A percentile compares a stretch with the other conserved stretches of the same genome.
These are phyloP conservation scores for Aspergillus ibericus DNA, from an alignment of 2,329 filamentous ascomycete species.

Conservation along the genomic window DNA sequence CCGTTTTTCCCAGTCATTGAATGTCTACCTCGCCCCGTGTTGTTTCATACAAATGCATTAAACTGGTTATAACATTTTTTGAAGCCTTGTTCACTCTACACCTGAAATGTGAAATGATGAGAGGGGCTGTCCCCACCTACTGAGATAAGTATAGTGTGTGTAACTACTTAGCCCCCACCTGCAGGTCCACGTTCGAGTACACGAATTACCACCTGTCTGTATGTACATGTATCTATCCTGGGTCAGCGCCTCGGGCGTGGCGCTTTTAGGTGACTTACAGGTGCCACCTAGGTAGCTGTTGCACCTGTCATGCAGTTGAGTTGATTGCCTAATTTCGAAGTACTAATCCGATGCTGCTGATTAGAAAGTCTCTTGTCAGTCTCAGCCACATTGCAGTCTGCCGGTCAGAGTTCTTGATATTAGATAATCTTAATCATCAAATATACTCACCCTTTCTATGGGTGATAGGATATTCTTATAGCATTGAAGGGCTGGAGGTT, in stretches of 20 bases:
- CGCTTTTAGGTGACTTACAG: background rate
- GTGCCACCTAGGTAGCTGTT: too few relatives aligned
- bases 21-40: background rate
- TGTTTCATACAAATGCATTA: background rate
- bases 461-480: too few relatives aligned
- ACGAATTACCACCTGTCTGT: background rate
- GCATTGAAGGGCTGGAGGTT: too few relatives aligned
- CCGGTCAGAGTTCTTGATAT: too few relatives aligned
- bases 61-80: background rate
- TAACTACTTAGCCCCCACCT: background rate
- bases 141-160: background rate
- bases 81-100: conserved; percentile 1
- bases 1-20: background rate
- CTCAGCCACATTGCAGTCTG: too few relatives aligned
- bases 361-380: too few relatives aligned
- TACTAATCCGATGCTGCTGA: too few relatives aligned
- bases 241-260: too few relatives aligned
- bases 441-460: too few relatives aligned
- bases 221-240: background rate
- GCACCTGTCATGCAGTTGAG: too few relatives aligned
- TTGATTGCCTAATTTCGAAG: too few relatives aligned
- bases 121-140: background rate
- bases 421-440: too few relatives aligned
- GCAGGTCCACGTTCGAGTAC: background rate
- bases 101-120: background rate